Base-by-base conservation (phyloP, 345 rosid genomes). In the Sonneratia alba region DNA sequence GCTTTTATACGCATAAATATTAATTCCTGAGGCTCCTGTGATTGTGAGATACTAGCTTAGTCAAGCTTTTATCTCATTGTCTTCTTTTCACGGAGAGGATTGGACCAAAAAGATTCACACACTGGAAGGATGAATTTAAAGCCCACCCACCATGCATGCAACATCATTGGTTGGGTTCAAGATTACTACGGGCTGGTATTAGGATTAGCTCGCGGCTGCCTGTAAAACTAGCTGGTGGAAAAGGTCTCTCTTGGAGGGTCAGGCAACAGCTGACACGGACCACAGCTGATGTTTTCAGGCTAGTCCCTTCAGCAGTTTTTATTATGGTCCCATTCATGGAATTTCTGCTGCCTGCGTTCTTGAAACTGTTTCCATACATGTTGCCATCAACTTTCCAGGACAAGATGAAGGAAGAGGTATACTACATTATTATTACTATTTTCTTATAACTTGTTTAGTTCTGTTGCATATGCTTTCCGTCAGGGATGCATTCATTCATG, bases 331-430 rank as follows among this genome's bases (percentile, higher is more conserved):
- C 97, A 36, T 91, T 93, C 83, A 93, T 91, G 98, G 98, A 93
- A 83, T 93, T 93, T 77, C 84, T 93, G 85, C 87, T 93, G 55
- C 98, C 98, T 0, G 96, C 91, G 67, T 88, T 88, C 80, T 82
- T 93, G 57, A 89, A 89, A 81, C 56, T 91, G 67, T 93, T 93
- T 72, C 98, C 98, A 70, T 91, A 89, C 83, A 89, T 93, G 98
- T 82, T 93, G 78, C 98, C 98, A 24, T 93, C 98, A 69, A 93
- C 97, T 53, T 93, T 93, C 82, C 97, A 93, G 84, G 98, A 93
- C 85, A 93, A 84, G 87, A 93, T 93, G 98, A 91, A 87, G 85
- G 95, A 93, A 84, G 88, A 93, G 98, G 98, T 93, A 83, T 32
- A 74, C 43, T 49, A 73, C 56, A 51, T 67, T 70, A n/a, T n/a